Evolutionary conservation across 2,329 filamentous ascomycete genomes (phyloP), one percentile per base, ranked within the genome.

Genomic region (Pyricularia sp.): DNA sequence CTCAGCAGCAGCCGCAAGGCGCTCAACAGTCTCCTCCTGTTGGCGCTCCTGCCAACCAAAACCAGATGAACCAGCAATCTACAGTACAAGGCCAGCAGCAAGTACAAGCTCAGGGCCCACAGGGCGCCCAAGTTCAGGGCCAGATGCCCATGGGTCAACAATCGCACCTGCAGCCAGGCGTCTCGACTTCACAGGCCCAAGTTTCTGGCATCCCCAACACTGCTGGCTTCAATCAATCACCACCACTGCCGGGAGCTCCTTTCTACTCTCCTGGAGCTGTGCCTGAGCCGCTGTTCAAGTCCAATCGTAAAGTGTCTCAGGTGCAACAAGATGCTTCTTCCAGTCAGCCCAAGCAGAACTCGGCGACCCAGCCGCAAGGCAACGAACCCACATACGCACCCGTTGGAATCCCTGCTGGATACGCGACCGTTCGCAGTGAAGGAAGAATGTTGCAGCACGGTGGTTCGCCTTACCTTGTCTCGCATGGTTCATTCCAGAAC

Each of bases 351-450:
- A 64, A 64, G 24, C 55, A 59, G 55, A 19, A 13, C 28, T 13
- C 55, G 3, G 13, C 24, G 12, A 16, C 12, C 19, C 67, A 67
- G 33, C 55, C 49, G 53, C 66, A 65, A 60, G 26, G 4, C 64
- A 40, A 59, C 1, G 76, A 77, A 60, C 75, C 72, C 13, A 71
- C 71, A 31, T 78, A 78, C 49, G 75, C 69, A 3, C 69, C 70
- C 13, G 74, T 78, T 1, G 75, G 77, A 1, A 77, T 78, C 44
- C 77, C 77, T 0, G 68, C 66, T 30, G 71, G 72, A 13, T 78
- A 79, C 60, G 65, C 67, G 7, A 68, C 73, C 16, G 76, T 77
- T 4, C 74, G 76, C 61, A 75, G 74, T 31, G 76, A 77, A 62
- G 75, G 74, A 24, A 68, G 65, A 13, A 62, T 70, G n/a, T 71